phyloP scores from a whole-genome alignment of 768 basidiomycete species.

The Tylopilus subfusipes region DNA sequence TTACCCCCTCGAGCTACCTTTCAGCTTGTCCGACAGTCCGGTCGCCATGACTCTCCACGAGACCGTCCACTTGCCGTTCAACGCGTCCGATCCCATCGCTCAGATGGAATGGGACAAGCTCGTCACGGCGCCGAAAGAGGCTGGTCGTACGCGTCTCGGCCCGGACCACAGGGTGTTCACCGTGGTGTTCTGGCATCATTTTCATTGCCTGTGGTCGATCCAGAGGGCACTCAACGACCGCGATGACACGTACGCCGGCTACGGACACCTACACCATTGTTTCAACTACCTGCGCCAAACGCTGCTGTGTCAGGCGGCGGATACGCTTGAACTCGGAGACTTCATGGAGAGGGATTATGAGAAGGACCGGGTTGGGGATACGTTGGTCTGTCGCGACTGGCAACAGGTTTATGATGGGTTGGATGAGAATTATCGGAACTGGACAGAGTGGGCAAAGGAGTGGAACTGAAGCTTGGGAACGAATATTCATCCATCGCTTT shows the following conservation, averaged over 20 bases:
- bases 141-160: conserved; percentile 10
- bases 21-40: neutral
- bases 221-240: conserved; percentile 11
- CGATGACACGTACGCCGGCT: conserved; percentile 2
- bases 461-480: conserved; percentile 9
- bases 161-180: conserved; percentile 14
- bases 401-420: neutral
- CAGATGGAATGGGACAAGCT: conserved; percentile 10
- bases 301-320: conserved; percentile 14
- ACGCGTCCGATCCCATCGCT: conserved; percentile 2
- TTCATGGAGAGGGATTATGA: conserved; percentile 15
- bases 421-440: conserved; percentile 5
- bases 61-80: conserved; percentile 7
- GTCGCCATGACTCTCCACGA: conserved; percentile 16
- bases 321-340: conserved; percentile 14
- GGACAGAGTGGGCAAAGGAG: conserved; percentile 8
- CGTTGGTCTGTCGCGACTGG: conserved; percentile 14
- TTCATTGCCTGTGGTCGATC: conserved; percentile 16
- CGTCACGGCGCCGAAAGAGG: conserved; percentile 7
- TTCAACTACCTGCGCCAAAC: conserved; percentile 14
- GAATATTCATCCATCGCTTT: neutral
- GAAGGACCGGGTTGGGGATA: conserved; percentile 10
- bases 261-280: conserved; percentile 13
- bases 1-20: conserved; percentile 8
- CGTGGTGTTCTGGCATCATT: conserved; percentile 9